A percentile compares a stretch with the other conserved stretches of the same genome.
Evolutionary conservation across 1,284 basidiomycete genomes (phyloP).

Genomic region (Ganoderma meredithae): DNA sequence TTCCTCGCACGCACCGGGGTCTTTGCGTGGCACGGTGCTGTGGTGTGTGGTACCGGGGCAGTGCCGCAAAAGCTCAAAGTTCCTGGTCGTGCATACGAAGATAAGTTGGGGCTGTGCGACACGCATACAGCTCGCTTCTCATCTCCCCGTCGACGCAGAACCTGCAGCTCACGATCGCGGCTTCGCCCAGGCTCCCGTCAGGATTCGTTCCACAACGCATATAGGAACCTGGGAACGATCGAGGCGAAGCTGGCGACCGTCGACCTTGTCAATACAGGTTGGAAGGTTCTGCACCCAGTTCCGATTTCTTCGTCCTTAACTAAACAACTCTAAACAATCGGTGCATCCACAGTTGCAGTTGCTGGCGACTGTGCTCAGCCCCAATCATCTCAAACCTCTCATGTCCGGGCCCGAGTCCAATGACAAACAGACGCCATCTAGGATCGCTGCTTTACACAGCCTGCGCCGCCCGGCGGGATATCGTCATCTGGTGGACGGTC

Average conservation of each 20-base stretch:
- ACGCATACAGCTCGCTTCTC: neutral
- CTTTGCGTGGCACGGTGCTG: neutral
- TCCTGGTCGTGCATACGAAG: neutral
- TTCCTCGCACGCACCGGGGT: neutral
- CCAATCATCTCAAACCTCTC: neutral
- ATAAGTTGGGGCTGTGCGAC: neutral
- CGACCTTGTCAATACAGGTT: neutral
- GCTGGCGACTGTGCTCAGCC: neutral
- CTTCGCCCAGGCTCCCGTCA: neutral
- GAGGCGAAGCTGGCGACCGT: neutral
- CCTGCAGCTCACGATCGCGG: neutral
- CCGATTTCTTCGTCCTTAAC: neutral
- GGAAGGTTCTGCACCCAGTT: neutral
- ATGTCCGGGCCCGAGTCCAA: neutral
- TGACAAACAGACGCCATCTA: neutral
- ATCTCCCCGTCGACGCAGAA: neutral
- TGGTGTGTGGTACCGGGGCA: neutral
- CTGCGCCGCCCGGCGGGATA: neutral
- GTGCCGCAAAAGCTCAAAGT: constrained; percentile 2
- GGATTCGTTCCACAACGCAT: neutral
- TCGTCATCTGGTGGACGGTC: constrained; percentile 1
- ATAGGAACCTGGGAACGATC: constrained; percentile 1
- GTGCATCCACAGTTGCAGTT: neutral
- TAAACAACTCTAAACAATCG: neutral
- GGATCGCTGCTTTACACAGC: constrained; percentile 3